Conservation (phyloP, 1,139 yeast genomes). For the Lodderomyces jiufengensis region DNA sequence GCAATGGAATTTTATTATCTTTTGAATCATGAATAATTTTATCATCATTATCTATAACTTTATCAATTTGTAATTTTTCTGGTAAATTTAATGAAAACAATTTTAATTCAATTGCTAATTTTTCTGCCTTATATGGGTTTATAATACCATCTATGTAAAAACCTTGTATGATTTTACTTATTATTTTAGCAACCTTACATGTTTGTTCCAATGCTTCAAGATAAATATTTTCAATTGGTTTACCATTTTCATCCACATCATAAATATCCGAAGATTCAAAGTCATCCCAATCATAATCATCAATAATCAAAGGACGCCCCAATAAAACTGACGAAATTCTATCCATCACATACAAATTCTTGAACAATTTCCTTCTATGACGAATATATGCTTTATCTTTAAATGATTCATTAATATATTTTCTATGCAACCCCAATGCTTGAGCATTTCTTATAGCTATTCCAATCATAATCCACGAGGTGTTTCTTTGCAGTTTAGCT, state of each 20-base stretch:
- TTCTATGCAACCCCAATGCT: constrained; percentile 15
- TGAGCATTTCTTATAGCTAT: constrained; percentile 15
- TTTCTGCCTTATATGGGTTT: constrained; percentile 30
- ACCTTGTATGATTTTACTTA: constrained; percentile 28
- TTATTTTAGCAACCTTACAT: constrained; percentile 16
- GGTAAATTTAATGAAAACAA: constrained; percentile 33
- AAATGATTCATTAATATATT: constrained; percentile 14
- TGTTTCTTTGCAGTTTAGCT: constrained; percentile 31
- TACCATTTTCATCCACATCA: constrained; percentile 9
- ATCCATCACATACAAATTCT: constrained; percentile 39
- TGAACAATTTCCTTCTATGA: constrained; percentile 34
- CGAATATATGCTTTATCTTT: constrained; percentile 8
- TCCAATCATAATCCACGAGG: constrained; percentile 32
- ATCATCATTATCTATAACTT: constrained; percentile 16
- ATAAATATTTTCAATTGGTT: constrained; percentile 6
- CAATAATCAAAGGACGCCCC: constrained; percentile 40
- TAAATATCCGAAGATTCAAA: constrained; percentile 11
- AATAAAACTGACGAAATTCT: constrained; percentile 33
- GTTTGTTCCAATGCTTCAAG: constrained; percentile 12
- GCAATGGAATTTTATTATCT: constrained; percentile 19
- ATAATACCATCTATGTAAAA: constrained; percentile 26
- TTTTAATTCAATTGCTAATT: constrained; percentile 33
- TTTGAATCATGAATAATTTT: constrained; percentile 9
- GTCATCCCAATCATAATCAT: constrained; percentile 43
- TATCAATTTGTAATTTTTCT: constrained; percentile 21